Evolutionary conservation across 2,329 filamentous ascomycete genomes (phyloP).

Genomic region (Fusarium fracticaudum): DNA sequence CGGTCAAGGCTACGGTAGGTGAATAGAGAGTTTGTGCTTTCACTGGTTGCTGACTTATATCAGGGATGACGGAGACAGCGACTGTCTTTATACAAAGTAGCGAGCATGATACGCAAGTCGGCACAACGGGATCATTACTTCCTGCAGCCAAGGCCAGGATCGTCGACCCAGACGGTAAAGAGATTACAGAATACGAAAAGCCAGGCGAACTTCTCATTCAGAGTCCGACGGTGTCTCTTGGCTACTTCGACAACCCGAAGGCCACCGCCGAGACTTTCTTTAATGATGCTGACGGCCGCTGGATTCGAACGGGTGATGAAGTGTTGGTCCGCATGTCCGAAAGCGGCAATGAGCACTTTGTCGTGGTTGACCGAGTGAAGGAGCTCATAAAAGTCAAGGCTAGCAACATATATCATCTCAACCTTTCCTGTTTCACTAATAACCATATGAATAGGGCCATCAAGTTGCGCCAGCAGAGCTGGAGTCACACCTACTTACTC

Average conservation of each 20-base stretch:
- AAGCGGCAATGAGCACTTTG: slow-evolving; percentile 79
- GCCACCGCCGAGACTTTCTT: slow-evolving; percentile 83
- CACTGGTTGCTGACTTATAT: slow-evolving; percentile 56
- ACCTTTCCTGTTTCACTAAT: rapidly evolving
- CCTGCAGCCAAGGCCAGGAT: slow-evolving; percentile 71
- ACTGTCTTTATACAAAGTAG: slow-evolving; percentile 48
- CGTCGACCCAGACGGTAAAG: slow-evolving; percentile 70
- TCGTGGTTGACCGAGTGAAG: slow-evolving; percentile 79
- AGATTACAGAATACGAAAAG: slow-evolving; percentile 73
- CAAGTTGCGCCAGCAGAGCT: slow-evolving; percentile 85
- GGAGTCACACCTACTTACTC: slow-evolving; percentile 77
- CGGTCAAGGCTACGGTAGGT: slow-evolving; percentile 74
- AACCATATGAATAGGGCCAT: slow-evolving; percentile 54
- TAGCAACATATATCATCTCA: too few relatives aligned
- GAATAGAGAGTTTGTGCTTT: rapidly evolving
- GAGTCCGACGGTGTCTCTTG: slow-evolving; percentile 78
- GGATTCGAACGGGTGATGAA: slow-evolving; percentile 88
- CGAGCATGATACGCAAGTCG: slow-evolving; percentile 69
- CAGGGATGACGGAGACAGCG: slow-evolving; percentile 47
- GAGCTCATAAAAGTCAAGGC: slow-evolving; percentile 75
- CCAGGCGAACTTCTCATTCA: slow-evolving; percentile 87
- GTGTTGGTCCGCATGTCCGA: slow-evolving; percentile 72
- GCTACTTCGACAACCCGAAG: slow-evolving; percentile 86
- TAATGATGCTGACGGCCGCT: slow-evolving; percentile 70
- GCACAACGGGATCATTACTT: slow-evolving; percentile 73